Evolutionary conservation across 768 basidiomycete species (phyloP), one percentile per base, ranked within the genome.

Genomic region (Suillus fuscotomentosus): DNA sequence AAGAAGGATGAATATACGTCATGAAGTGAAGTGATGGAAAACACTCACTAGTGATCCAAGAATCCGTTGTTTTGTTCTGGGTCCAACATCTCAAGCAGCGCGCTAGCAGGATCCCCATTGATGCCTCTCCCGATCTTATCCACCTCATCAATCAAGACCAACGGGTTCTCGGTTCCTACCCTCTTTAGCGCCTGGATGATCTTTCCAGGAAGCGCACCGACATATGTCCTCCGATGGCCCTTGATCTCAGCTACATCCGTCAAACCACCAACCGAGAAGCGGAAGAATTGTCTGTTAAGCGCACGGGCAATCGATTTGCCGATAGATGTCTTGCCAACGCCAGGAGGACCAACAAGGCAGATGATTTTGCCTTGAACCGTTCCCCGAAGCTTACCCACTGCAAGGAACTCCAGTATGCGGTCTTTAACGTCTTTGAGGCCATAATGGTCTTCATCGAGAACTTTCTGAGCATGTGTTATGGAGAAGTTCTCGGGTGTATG

Each of bases 221-320:
- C 94, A 73, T 97, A 99, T n/a, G 97, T 99, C 74, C 97, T 81
- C 70, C 97, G 80, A 73, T 99, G 97, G 1, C 97, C 97, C 79
- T 99, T 99, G 72, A 99, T 98, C 83, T 99, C 97, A 62, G 97
- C 97, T 1, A 99, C 95, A 75, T 99, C 97, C 55, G 94, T 94
- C 73, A 99, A 77, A 15, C 97, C 97, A 67, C 97, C 97, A 5
- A 99, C 97, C 10, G 92, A 94, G 79, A 99, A 97, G 56, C 95
- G 85, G 86, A 96, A 99, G 80, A 99, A 99, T 74, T 94, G 89
- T 65, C 97, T 79, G 34, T 90, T 88, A 27, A 99, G 81, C 4
- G 97, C 96, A 17, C 95, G 85, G 0, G 97, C 90, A 60, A 99
- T 97, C 3, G 90, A 92, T 81, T 96, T 96, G 56, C 96, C 97